phyloP scores from a whole-genome alignment of 495 filamentous ascomycete genomes.

The Copromyces sp. region DNA sequence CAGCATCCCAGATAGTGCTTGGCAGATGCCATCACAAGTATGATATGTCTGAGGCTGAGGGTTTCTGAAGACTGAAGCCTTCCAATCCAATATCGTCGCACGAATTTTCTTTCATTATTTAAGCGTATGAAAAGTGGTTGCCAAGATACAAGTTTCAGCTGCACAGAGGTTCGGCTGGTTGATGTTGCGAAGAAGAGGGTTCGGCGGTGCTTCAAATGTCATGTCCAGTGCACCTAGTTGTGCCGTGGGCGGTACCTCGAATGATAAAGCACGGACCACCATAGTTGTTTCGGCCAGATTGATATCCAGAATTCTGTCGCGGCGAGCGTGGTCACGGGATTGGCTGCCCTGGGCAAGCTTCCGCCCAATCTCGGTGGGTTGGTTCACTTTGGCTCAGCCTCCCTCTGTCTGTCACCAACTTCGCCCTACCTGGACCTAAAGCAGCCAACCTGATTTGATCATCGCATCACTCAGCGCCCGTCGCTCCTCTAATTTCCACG shows the following conservation, averaged over 20 bases:
- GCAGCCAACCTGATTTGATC: neutral
- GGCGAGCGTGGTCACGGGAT: neutral
- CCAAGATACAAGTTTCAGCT: neutral
- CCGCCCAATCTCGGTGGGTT: too few relatives aligned
- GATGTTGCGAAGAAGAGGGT: neutral
- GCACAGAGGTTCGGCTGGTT: neutral
- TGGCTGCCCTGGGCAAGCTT: neutral
- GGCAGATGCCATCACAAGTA: neutral
- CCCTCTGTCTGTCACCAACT: neutral
- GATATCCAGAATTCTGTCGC: neutral
- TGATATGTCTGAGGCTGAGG: neutral
- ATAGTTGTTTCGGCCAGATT: neutral
- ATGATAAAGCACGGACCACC: neutral
- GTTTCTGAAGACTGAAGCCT: neutral
- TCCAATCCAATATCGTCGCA: neutral
- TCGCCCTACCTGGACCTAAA: neutral
- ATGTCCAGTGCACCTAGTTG: neutral
- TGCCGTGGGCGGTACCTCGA: neutral
- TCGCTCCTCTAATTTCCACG: neutral
- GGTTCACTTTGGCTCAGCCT: neutral
- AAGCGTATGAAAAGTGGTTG: neutral
- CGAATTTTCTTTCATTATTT: neutral
- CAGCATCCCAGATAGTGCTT: too few relatives aligned
- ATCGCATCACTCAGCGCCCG: neutral
- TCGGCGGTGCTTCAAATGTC: neutral